phyloP scores from a whole-genome alignment of 2,329 filamentous ascomycete genomes.

The Diplodia seriata region DNA sequence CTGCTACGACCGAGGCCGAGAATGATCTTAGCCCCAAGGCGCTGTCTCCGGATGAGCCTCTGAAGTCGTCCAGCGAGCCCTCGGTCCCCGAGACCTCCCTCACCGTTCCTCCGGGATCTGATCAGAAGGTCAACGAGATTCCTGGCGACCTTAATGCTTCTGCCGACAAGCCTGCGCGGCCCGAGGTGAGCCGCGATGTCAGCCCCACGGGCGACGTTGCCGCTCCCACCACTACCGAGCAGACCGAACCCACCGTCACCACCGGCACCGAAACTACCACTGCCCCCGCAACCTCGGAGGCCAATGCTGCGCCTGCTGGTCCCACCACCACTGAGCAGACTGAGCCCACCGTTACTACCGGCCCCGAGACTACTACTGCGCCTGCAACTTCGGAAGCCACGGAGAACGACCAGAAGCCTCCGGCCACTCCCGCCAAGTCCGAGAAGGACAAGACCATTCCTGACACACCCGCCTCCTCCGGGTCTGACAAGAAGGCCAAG shows the following conservation, averaged over 20 bases:
- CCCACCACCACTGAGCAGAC: constrained; percentile 42
- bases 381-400: constrained; percentile 35
- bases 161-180: constrained; percentile 40
- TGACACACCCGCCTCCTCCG: constrained; percentile 38
- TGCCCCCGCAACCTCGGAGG: constrained; percentile 36
- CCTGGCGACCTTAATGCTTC: constrained; percentile 47
- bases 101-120: constrained; percentile 26
- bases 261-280: constrained; percentile 48
- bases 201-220: constrained; percentile 51
- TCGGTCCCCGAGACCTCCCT: constrained; percentile 29
- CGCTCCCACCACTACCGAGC: constrained; percentile 37
- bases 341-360: constrained; percentile 51
- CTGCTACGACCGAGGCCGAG: constrained; percentile 11
- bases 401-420: constrained; percentile 33
- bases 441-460: constrained; percentile 32
- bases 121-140: not conserved
- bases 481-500: constrained; percentile 51
- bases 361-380: constrained; percentile 45
- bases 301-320: constrained; percentile 46
- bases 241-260: constrained; percentile 51
- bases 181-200: constrained; percentile 50
- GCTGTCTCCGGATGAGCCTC: constrained; percentile 30
- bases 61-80: constrained; percentile 43
- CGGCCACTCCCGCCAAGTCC: constrained; percentile 35
- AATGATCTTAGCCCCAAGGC: constrained; percentile 32